Evolutionary conservation across 805 yeast species (phyloP).

Genomic region (Starmerella khaoyaiensis): DNA sequence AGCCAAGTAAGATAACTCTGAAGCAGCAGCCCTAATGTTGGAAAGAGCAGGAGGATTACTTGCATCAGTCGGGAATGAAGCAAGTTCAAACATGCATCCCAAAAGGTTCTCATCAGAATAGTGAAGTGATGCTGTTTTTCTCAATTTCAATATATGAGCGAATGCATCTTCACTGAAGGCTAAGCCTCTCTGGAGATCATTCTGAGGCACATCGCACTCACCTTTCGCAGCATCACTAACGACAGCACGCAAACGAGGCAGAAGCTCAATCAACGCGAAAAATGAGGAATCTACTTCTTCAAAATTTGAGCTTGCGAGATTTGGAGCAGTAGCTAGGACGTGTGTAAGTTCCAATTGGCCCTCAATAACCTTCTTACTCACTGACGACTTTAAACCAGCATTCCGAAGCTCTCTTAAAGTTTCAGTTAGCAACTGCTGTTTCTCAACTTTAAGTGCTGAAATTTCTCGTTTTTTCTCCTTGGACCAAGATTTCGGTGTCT

Average conservation of each 20-base stretch:
- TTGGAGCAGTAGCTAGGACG: conserved; percentile 43
- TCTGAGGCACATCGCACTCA: conserved; percentile 55
- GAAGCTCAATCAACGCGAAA: conserved; percentile 58
- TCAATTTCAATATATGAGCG: conserved; percentile 36
- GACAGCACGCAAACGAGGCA: conserved; percentile 65
- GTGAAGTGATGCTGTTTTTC: conserved; percentile 8
- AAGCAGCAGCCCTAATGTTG: not conserved
- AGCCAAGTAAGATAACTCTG: not conserved
- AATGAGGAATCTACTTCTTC: conserved; percentile 40
- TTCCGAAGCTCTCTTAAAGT: conserved; percentile 59
- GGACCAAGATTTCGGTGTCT: conserved; percentile 59
- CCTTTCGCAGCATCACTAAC: conserved; percentile 34
- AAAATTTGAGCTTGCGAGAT: conserved; percentile 27
- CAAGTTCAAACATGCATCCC: too few relatives aligned
- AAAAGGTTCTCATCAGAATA: too few relatives aligned
- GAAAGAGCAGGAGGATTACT: not conserved
- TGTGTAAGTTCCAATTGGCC: conserved; percentile 50
- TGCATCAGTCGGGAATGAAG: too few relatives aligned
- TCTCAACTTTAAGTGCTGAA: conserved; percentile 67
- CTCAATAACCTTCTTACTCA: conserved; percentile 52
- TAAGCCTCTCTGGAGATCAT: conserved; percentile 62
- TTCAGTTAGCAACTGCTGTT: conserved; percentile 63
- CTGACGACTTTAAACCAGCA: conserved; percentile 60
- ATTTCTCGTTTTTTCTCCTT: conserved; percentile 63
- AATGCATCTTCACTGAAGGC: conserved; percentile 64